A percentile compares a stretch with the other conserved stretches of the same genome.
Evolutionary conservation across 2,329 filamentous ascomycete genomes (phyloP).

Genomic region (Alternaria tenuissima): DNA sequence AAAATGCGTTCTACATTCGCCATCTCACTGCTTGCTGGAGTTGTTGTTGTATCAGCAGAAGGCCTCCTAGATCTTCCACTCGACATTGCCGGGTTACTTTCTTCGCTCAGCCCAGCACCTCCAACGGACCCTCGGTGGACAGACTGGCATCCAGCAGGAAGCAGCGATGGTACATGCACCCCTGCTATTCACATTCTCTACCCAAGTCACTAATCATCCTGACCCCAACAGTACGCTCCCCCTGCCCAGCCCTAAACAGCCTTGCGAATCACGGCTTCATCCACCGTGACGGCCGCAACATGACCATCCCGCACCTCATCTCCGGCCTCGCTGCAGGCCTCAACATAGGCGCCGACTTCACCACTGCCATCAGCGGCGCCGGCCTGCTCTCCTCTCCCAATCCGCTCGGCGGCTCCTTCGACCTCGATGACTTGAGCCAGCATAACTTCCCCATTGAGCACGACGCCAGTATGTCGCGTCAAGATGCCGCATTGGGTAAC

Average conservation of each 20-base stretch:
- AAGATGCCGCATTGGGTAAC: constrained; percentile 26
- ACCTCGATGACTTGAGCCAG: constrained; percentile 22
- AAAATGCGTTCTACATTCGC: constrained; percentile 2
- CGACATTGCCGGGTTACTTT: constrained; percentile 17
- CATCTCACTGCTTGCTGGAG: background rate
- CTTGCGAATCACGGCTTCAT: constrained; percentile 33
- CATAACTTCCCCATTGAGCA: constrained; percentile 36
- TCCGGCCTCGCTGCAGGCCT: constrained; percentile 26
- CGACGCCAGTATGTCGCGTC: constrained; percentile 28
- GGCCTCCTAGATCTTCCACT: constrained; percentile 17
- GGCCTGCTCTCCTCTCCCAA: constrained; percentile 25
- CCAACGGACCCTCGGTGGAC: constrained; percentile 24
- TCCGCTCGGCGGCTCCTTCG: constrained; percentile 26
- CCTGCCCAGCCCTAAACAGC: constrained; percentile 26
- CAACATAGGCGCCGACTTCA: constrained; percentile 31
- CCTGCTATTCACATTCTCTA: background rate
- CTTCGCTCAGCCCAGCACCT: constrained; percentile 17
- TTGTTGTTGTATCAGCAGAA: constrained; percentile 1
- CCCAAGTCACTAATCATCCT: background rate
- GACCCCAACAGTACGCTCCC: constrained; percentile 15
- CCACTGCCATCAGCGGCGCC: constrained; percentile 18
- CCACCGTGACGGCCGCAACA: constrained; percentile 20
- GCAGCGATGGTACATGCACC: constrained; percentile 17
- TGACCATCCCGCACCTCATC: constrained; percentile 27
- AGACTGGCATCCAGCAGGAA: constrained; percentile 16